Evolutionary conservation across 2,329 filamentous ascomycete species (phyloP).

Genomic region (Fusarium sp.): DNA sequence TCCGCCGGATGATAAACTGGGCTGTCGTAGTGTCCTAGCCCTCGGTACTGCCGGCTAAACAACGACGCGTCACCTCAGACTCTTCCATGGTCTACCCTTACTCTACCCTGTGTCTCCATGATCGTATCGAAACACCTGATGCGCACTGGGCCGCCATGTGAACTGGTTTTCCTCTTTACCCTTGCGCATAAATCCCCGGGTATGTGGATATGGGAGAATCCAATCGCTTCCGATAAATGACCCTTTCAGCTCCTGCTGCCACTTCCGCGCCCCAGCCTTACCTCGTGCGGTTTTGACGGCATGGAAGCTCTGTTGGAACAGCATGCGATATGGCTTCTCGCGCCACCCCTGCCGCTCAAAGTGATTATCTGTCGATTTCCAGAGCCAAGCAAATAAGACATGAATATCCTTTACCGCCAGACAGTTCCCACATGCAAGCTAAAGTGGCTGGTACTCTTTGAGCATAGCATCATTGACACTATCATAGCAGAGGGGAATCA

Average conservation of each 20-base stretch:
- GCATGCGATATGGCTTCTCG: background rate
- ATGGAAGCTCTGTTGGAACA: background rate
- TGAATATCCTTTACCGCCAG: background rate
- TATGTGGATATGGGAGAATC: background rate
- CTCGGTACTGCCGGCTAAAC: no score
- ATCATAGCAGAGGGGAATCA: slow-evolving; percentile 1
- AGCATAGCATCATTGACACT: background rate
- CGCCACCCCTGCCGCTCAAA: background rate
- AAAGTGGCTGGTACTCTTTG: background rate
- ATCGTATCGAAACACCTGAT: background rate
- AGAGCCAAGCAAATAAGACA: background rate
- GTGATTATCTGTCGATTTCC: background rate
- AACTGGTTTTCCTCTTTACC: background rate
- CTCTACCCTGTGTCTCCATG: no score
- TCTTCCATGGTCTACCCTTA: no score
- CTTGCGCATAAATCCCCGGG: background rate
- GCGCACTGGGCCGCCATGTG: background rate
- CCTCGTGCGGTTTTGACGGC: background rate
- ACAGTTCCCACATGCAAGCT: background rate
- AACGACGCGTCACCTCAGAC: no score
- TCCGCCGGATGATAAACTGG: no score
- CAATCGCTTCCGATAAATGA: background rate
- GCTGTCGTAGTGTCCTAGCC: no score
- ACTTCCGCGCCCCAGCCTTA: background rate
- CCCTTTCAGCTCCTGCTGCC: background rate